Evolutionary conservation across 495 filamentous ascomycete genomes (phyloP).

Genomic region (Aspergillus haitiensis): DNA sequence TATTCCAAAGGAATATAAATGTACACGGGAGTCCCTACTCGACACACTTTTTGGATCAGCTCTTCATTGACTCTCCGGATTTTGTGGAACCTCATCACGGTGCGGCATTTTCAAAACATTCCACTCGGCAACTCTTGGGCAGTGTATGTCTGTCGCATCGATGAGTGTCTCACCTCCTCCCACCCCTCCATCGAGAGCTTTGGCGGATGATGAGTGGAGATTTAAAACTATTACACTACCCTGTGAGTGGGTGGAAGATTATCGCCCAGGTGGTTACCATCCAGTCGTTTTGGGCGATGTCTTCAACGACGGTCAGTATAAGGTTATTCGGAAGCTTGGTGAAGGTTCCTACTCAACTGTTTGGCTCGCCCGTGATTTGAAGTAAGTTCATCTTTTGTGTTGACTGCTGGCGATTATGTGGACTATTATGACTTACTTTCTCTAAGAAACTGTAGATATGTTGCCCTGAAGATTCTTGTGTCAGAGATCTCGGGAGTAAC

Average conservation of each 20-base stretch:
- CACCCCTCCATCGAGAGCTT: too few relatives aligned
- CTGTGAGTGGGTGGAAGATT: constrained; percentile 27
- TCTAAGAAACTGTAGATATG: constrained; percentile 30
- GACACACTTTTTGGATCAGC: too few relatives aligned
- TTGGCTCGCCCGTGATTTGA: constrained; percentile 43
- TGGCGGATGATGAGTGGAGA: too few relatives aligned
- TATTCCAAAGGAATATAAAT: too few relatives aligned
- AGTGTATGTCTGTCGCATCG: too few relatives aligned
- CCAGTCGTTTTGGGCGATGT: constrained; percentile 43
- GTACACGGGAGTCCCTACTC: too few relatives aligned
- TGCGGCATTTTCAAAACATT: too few relatives aligned
- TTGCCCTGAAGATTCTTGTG: constrained; percentile 41
- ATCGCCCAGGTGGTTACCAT: constrained; percentile 44
- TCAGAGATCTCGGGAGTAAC: constrained; percentile 24
- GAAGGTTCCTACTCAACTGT: constrained; percentile 47
- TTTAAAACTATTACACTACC: constrained; percentile 24
- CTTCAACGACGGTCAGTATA: constrained; percentile 39
- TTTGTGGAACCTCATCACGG: too few relatives aligned
- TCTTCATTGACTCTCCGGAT: too few relatives aligned
- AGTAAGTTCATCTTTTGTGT: constrained; percentile 26
- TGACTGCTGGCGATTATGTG: too few relatives aligned
- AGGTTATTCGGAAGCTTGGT: constrained; percentile 47
- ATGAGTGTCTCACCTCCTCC: too few relatives aligned
- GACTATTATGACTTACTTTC: constrained; percentile 22
- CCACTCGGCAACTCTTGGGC: too few relatives aligned